Evolutionary conservation across 1,284 basidiomycete species (phyloP).

Genomic region (Schizopora paradoxa): DNA sequence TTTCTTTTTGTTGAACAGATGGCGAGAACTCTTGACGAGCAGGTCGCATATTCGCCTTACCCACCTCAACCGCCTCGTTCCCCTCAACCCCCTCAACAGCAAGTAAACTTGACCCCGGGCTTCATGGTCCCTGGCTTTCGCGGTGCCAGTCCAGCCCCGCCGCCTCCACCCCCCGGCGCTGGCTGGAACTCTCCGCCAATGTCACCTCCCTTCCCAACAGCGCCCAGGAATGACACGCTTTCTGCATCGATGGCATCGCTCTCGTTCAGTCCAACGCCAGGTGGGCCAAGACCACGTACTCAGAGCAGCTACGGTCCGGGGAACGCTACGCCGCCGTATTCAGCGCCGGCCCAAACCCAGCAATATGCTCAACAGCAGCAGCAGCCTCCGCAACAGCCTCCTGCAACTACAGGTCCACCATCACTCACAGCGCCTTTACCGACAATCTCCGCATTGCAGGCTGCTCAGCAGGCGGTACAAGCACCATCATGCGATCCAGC

Average conservation of each 20-base stretch:
- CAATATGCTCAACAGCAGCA: conserved; percentile 17
- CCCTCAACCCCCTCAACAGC: conserved; percentile 16
- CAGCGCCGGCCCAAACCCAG: neutral
- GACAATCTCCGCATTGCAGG: conserved; percentile 46
- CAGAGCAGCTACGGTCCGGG: conserved; percentile 3
- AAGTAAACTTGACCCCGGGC: conserved; percentile 22
- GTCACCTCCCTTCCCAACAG: conserved; percentile 21
- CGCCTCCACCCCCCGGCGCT: conserved; percentile 21
- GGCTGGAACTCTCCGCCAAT: conserved; percentile 19
- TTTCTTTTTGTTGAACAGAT: conserved; percentile 38
- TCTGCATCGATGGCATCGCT: conserved; percentile 10
- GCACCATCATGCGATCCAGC: conserved; percentile 48
- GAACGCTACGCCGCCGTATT: neutral
- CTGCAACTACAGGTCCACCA: conserved; percentile 29
- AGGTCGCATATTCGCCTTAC: conserved; percentile 26
- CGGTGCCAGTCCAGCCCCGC: conserved; percentile 19
- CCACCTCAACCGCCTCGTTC: conserved; percentile 9
- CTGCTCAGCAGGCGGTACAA: conserved; percentile 43
- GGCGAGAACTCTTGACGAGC: conserved; percentile 54
- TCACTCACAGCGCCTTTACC: conserved; percentile 63
- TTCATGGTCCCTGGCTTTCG: conserved; percentile 19
- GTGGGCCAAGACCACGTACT: neutral
- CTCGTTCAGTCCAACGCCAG: conserved; percentile 1
- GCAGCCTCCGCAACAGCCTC: conserved; percentile 25
- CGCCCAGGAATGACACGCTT: conserved; percentile 22